phyloP scores from a whole-genome alignment of 805 yeast genomes.

The Ogataea allantospora region DNA sequence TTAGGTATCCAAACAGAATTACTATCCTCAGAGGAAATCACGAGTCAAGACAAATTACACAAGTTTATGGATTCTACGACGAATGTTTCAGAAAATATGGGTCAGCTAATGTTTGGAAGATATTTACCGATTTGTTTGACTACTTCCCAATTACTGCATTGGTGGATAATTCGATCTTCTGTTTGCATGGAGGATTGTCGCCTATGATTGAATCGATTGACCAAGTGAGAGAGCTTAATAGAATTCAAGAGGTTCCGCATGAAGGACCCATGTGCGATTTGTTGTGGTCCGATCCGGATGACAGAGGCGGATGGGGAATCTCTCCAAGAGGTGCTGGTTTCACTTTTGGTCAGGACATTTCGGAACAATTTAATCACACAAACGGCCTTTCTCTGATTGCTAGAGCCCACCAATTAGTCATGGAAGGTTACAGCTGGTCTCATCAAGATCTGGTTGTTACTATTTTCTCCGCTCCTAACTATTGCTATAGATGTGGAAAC shows the following conservation, averaged over 20 bases:
- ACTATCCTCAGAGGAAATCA: slow-evolving; percentile 93
- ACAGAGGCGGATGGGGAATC: slow-evolving; percentile 97
- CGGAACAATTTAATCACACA: slow-evolving; percentile 90
- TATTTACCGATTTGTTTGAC: slow-evolving; percentile 87
- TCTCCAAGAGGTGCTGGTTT: slow-evolving; percentile 98
- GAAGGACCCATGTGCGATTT: slow-evolving; percentile 98
- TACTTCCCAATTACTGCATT: slow-evolving; percentile 92
- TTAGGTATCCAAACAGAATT: slow-evolving; percentile 86
- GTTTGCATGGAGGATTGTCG: slow-evolving; percentile 92
- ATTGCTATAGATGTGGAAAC: slow-evolving; percentile 96
- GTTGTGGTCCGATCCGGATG: slow-evolving; percentile 97
- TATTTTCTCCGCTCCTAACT: slow-evolving; percentile 92
- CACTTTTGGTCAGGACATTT: slow-evolving; percentile 94
- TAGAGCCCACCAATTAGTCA: slow-evolving; percentile 95
- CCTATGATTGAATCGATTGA: slow-evolving; percentile 94
- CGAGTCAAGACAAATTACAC: slow-evolving; percentile 93
- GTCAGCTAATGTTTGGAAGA: slow-evolving; percentile 88
- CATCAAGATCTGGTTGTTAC: slow-evolving; percentile 94
- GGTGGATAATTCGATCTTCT: slow-evolving; percentile 86
- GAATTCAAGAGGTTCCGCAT: slow-evolving; percentile 95
- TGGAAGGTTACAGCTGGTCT: slow-evolving; percentile 96
- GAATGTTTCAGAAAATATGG: slow-evolving; percentile 94
- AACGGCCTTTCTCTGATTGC: slow-evolving; percentile 84
- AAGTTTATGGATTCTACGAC: slow-evolving; percentile 93
- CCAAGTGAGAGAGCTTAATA: slow-evolving; percentile 84